A percentile compares a stretch with the other conserved stretches of the same genome.
These are phyloP conservation scores for Tritrichomonas foetus DNA, from an alignment of 208 protist genomes.

Conservation along the genomic window DNA sequence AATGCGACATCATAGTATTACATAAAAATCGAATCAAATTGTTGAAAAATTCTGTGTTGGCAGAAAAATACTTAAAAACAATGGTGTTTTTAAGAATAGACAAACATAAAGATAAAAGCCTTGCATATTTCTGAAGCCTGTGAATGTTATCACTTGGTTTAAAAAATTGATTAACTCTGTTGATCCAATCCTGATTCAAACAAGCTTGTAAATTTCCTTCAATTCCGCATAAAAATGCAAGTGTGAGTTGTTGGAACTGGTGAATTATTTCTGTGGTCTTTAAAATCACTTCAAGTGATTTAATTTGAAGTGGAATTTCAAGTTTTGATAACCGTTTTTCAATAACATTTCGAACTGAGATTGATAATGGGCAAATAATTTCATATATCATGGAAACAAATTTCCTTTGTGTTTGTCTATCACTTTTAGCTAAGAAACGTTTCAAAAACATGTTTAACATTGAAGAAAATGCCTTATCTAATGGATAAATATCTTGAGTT, in stretches of 20 bases:
- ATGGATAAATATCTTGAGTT: neutral
- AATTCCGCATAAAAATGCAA: neutral
- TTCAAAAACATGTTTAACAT: neutral
- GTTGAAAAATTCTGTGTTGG: neutral
- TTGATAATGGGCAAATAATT: neutral
- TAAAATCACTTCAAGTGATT: neutral
- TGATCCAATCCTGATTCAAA: neutral
- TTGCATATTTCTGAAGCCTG: neutral
- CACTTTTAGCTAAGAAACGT: neutral
- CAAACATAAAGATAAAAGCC: neutral
- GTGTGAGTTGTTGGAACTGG: neutral
- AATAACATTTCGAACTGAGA: neutral
- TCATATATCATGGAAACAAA: constrained; percentile 3
- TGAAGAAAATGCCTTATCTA: neutral
- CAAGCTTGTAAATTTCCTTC: neutral
- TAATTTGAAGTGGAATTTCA: neutral
- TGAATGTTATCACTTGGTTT: neutral
- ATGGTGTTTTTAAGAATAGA: neutral
- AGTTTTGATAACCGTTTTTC: neutral
- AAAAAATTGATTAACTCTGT: neutral
- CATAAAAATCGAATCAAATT: neutral
- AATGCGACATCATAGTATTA: neutral
- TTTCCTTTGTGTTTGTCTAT: neutral
- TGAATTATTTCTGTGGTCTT: neutral
- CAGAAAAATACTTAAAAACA: neutral